These are phyloP conservation scores for Danielozyma ontarioensis DNA, from an alignment of 805 yeast genomes.

Conservation along the genomic window DNA sequence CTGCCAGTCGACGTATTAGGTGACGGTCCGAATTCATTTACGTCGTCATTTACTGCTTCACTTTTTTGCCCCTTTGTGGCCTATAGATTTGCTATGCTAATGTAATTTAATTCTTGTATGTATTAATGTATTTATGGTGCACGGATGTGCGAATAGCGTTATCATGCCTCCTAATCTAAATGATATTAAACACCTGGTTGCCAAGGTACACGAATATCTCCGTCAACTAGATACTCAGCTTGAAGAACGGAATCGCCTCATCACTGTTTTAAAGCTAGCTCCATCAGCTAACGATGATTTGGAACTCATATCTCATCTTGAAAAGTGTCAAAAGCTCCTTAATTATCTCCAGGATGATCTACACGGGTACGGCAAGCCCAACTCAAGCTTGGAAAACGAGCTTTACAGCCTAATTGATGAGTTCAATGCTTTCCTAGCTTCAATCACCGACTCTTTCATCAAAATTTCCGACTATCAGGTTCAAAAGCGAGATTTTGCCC, in stretches of 20 bases:
- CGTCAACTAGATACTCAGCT: constrained; percentile 23
- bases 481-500: constrained; percentile 5
- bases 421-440: constrained; percentile 1
- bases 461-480: background rate
- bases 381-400: background rate
- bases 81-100: no score
- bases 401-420: background rate
- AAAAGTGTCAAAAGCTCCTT: constrained; percentile 21
- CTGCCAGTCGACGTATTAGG: no score
- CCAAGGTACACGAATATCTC: no score
- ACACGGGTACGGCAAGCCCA: constrained; percentile 2
- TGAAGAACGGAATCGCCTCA: constrained; percentile 30
- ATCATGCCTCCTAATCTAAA: no score
- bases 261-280: constrained; percentile 23
- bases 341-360: constrained; percentile 26
- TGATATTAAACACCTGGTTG: no score
- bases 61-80: no score
- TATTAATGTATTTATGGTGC: no score
- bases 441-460: no score
- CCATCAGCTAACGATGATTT: constrained; percentile 37
- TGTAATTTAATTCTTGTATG: no score
- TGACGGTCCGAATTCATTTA: no score
- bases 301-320: constrained; percentile 27
- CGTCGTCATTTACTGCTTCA: no score
- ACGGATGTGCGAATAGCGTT: no score